These are phyloP conservation scores for Pseudogymnoascus pannorum DNA, from an alignment of 2,329 filamentous ascomycete species.

Conservation along the genomic window DNA sequence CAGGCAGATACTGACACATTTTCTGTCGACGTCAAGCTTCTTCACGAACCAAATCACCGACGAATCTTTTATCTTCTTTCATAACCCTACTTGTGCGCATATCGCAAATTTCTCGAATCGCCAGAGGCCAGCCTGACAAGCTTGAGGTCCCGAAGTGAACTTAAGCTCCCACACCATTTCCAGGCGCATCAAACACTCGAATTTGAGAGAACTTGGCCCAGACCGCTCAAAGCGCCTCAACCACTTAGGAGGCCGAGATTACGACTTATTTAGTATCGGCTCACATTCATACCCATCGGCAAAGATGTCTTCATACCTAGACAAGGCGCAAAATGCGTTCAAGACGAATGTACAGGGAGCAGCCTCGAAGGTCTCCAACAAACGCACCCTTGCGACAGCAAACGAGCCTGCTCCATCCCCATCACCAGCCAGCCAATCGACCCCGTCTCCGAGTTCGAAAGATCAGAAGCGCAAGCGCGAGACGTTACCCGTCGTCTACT, in stretches of 20 bases:
- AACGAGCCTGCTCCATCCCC: constrained; percentile 53
- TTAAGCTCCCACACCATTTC: background rate
- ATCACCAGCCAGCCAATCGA: constrained; percentile 50
- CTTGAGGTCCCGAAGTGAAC: background rate
- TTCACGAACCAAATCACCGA: background rate
- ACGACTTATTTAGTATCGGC: background rate
- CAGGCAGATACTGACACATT: background rate
- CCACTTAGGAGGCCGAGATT: background rate
- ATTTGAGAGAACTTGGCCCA: background rate
- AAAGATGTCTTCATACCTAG: constrained; percentile 54
- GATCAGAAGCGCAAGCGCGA: constrained; percentile 51
- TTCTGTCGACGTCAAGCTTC: background rate
- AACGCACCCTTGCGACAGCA: constrained; percentile 42
- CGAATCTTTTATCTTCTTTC: background rate
- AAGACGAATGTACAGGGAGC: constrained; percentile 54
- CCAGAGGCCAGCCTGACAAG: background rate
- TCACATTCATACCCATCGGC: constrained; percentile 13
- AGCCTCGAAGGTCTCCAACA: constrained; percentile 52
- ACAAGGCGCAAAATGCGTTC: constrained; percentile 58
- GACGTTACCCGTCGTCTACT: constrained; percentile 53
- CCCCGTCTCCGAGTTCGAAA: constrained; percentile 38
- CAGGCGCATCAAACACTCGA: background rate
- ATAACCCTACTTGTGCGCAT: background rate
- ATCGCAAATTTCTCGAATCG: background rate
- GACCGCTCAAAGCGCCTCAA: background rate